phyloP scores from a whole-genome alignment of 1,284 basidiomycete species.

The Caloboletus inedulis region DNA sequence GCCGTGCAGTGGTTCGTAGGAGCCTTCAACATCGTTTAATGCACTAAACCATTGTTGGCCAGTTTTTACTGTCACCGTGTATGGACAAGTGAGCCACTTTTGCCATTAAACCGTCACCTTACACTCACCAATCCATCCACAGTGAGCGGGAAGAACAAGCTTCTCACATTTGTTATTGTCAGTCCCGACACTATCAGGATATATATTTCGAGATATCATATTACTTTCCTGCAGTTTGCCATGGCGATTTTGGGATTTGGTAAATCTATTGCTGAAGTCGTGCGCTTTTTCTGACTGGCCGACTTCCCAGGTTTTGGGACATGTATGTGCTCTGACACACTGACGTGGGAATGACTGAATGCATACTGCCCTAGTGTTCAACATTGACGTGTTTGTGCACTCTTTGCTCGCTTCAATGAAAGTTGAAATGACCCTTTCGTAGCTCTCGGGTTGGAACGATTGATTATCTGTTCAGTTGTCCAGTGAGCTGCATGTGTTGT shows the following conservation, averaged over 20 bases:
- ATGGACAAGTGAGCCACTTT: conserved; percentile 17
- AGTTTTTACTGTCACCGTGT: conserved; percentile 20
- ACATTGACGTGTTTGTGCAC: conserved; percentile 6
- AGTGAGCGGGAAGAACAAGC: conserved; percentile 16
- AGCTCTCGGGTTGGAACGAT: conserved; percentile 7
- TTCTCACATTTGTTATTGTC: conserved; percentile 8
- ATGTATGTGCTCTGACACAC: conserved; percentile 4
- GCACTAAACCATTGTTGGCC: background rate
- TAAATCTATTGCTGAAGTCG: background rate
- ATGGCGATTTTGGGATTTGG: background rate
- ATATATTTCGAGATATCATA: background rate
- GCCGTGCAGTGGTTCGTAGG: conserved; percentile 12
- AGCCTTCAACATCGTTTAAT: background rate
- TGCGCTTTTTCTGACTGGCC: background rate
- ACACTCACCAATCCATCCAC: background rate
- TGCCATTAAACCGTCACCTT: background rate
- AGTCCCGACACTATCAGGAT: background rate
- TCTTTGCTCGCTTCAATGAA: background rate
- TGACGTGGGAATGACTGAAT: background rate
- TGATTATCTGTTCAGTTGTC: background rate
- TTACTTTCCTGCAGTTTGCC: conserved; percentile 1
- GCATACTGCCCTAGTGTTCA: background rate
- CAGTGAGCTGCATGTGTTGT: conserved; percentile 1
- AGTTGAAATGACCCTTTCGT: background rate
- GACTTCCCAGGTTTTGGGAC: conserved; percentile 1